Evolutionary conservation across 345 rosid genomes (phyloP), one percentile per base, ranked within the genome.

Genomic region (Angophora floribunda): DNA sequence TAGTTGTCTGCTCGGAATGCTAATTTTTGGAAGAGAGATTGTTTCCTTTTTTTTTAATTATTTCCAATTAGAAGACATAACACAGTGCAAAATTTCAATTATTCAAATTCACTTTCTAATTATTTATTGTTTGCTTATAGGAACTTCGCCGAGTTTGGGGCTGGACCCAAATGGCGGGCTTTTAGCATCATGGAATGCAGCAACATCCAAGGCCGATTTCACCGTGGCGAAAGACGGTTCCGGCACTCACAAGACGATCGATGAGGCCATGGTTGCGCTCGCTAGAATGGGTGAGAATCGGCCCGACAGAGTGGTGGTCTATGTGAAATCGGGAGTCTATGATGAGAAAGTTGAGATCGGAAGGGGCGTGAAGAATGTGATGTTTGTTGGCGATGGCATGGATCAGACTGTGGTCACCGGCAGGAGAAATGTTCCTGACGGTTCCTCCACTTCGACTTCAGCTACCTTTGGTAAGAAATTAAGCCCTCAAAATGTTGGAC

Each of bases 311-410:
- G 92, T 92, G 30, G 89, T 95, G 51, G 88, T 95, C 32, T 87
- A 94, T 86, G 95, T 96, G 65, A 95, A 94, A 91, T 93, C 96
- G 5, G 98, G 99, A 52, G 95, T 94, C 10, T 96, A 96, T 79
- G 87, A 90, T 19, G 98, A 97, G 87, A 93, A 91, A 24, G 94
- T 97, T 1, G 95, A 93, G 55, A 93, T 97, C 59, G 80, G 88
- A 51, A 90, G 78, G 63, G 85, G 92, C 53, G 67, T 93, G 91
- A 92, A 88, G 82, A 92, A 95, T 63, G 61, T 95, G 28, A 97
- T 95, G 98, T 84, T 95, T 32, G 97, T 96, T 30, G 98, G 98
- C 7, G 98, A 97, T 85, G 98, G 98, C 89, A 97, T 95, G 87
- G 97, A 93, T 85, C 93, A 89, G 90, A 96, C 98, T 79, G 88